Evolutionary conservation across 371 early-diverging fungal species (phyloP), one percentile per base, ranked within the genome.

Genomic region (Rhizomucor miehei): DNA sequence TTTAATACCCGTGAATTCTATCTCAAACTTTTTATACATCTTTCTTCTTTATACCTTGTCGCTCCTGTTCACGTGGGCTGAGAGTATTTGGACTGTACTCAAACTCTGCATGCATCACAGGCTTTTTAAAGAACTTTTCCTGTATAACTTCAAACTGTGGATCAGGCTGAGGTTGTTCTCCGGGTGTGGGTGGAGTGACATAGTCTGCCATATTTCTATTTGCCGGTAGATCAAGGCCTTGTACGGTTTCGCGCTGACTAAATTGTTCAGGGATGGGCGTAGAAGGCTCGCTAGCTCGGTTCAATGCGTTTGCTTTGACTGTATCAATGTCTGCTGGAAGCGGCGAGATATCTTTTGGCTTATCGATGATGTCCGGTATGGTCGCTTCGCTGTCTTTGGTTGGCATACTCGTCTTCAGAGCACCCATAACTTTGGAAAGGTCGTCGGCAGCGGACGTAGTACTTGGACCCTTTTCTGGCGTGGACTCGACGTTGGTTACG

Each of bases 161-260:
- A 41, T 48, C 35, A 12, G 47, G 38, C 16, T 41, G 16, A 17
- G 61, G 61, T 13, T 67, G 60, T 34, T 60, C 56, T 14, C 77
- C 77, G 24, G 77, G 77, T 0, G 77, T 65, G 19, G 77, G 77
- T 41, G 71, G 73, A 9, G 67, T 67, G 4, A 76, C 61, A 41
- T 56, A 76, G 36, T 76, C 77, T 9, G 77, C 77, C 77, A 73
- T 76, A 38, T 76, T 76, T 37, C 64, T 59, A 37, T 59, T 69
- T 14, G 63, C 59, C 23, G 75, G 75, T 20, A 55, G 40, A 3
- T 55, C 55, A 4, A 55, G 45, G 4, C 6, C 35, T 36, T 44
- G 35, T 14, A 48, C n/a, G 38, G 45, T 40, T 39, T 48, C 47
- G 36, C 47, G 38, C 17, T 46, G 48, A 48, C 55, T 55, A 25